phyloP scores from a whole-genome alignment of 23 red algal genomes.

The Gracilaria gracilis region DNA sequence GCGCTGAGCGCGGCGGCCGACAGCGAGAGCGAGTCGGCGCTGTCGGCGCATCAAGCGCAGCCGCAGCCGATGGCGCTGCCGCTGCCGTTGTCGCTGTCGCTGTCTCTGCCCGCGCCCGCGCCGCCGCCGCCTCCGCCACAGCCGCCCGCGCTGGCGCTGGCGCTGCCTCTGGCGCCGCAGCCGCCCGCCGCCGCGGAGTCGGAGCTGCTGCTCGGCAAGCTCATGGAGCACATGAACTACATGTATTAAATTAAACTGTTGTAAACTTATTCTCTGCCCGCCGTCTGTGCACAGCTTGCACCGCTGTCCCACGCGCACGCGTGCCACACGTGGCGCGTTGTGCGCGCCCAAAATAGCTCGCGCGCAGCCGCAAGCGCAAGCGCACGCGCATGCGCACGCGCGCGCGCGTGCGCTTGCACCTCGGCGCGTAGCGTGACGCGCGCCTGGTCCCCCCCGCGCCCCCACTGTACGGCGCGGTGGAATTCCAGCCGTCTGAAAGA shows the following conservation, averaged over 20 bases:
- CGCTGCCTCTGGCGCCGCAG: no score
- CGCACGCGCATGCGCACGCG: not conserved
- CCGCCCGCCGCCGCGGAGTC: not conserved
- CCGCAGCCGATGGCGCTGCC: not conserved
- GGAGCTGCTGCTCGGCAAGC: not conserved
- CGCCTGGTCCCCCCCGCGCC: not conserved
- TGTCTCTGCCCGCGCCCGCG: not conserved
- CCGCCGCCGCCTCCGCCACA: not conserved
- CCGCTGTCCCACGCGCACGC: not conserved
- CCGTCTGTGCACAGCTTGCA: no score
- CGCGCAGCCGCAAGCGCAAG: not conserved
- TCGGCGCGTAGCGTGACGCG: not conserved
- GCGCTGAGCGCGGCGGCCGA: not conserved
- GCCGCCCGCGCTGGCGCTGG: not conserved
- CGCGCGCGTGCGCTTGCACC: slow-evolving; percentile 1
- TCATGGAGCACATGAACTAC: slow-evolving; percentile 13
- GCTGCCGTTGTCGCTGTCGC: not conserved
- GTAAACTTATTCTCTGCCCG: not conserved
- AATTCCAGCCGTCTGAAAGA: no score
- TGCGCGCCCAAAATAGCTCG: not conserved
- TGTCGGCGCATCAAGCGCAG: not conserved
- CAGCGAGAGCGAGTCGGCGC: slow-evolving; percentile 17
- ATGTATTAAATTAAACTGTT: not conserved
- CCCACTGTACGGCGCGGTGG: no score
- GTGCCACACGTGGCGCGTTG: not conserved